These are phyloP conservation scores for Styphnolobium japonicum DNA, from an alignment of 306 rosid genomes.

Conservation along the genomic window DNA sequence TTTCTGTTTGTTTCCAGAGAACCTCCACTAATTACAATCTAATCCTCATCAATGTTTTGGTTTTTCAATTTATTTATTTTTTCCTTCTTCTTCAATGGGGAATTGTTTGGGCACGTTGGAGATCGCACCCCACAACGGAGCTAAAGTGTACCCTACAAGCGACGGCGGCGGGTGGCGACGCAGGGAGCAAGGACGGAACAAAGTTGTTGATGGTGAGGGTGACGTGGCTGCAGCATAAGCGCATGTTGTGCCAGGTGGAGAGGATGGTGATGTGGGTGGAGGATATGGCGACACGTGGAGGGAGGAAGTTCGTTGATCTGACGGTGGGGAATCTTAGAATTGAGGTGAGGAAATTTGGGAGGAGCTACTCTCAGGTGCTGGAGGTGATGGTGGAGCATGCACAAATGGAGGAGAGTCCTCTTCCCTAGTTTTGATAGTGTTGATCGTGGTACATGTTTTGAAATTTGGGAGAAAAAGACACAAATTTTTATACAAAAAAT, in stretches of 20 bases:
- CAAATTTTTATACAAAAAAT: too few relatives aligned
- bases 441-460: slow-evolving; percentile 74
- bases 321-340: slow-evolving; percentile 64
- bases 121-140: slow-evolving; percentile 59
- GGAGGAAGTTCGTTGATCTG: slow-evolving; percentile 55
- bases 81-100: slow-evolving; percentile 39
- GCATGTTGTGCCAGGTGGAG: slow-evolving; percentile 69
- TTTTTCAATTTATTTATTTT: too few relatives aligned
- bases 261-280: slow-evolving; percentile 69
- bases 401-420: slow-evolving; percentile 77
- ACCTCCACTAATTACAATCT: not conserved
- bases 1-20: not conserved
- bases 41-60: not conserved
- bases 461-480: accelerated
- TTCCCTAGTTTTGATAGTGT: slow-evolving; percentile 70
- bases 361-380: slow-evolving; percentile 65
- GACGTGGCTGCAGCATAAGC: slow-evolving; percentile 65
- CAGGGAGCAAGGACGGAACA: slow-evolving; percentile 28
- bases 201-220: slow-evolving; percentile 47
- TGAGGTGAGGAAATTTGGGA: slow-evolving; percentile 62
- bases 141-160: slow-evolving; percentile 32
- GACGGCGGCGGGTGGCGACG: not conserved
- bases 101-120: slow-evolving; percentile 52
- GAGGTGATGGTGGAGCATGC: slow-evolving; percentile 84
- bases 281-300: slow-evolving; percentile 67